Base-by-base conservation (phyloP, 805 yeast genomes). In the Candida succiphila region DNA sequence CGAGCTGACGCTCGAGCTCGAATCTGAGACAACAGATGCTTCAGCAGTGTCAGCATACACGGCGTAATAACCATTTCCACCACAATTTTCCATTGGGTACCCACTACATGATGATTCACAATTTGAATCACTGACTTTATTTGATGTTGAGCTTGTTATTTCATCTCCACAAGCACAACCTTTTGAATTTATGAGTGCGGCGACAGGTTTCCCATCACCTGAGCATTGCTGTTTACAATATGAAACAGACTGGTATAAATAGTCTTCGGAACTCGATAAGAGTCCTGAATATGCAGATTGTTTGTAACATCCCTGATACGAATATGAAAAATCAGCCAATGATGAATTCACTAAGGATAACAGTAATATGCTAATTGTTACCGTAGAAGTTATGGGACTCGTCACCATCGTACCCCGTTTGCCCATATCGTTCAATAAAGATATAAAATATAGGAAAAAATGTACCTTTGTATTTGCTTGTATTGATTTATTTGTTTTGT, bases 151-250 rank as follows among this genome's bases (percentile, higher is more conserved):
- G 7, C 54, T 35, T 5, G 74, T 64, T 12, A 58, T 36, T 1
- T 57, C 41, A 46, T 66, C 57, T 17, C 87, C 88, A 52, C 94
- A 84, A 49, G 67, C 81, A 52, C 94, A 84, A 16, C 57, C 48
- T 17, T 61, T 44, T 5, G 85, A 83, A 36, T 64, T 52, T 4
- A 65, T 48, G 24, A 72, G 45, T 4, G 78, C 85, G 15, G 72
- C 73, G 41, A 58, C 58, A 4, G 70, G 72, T 28, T 45, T 18
- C n/a, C n/a, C n/a, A 37, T 43, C 51, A 5, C 48, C 49, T 4
- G 49, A 44, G 56, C 95, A 86, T 38, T 57, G 55, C 3, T 48
- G 46, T 44, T 69, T 61, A 55, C 92, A 80, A 50, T 74, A 65
- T 9, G 73, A 64, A 16, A 75, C 66, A 7, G 87, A 69, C 53